Evolutionary conservation across 192 early-diverging fungal genomes (phyloP).

Genomic region (Entomortierella parvispora): DNA sequence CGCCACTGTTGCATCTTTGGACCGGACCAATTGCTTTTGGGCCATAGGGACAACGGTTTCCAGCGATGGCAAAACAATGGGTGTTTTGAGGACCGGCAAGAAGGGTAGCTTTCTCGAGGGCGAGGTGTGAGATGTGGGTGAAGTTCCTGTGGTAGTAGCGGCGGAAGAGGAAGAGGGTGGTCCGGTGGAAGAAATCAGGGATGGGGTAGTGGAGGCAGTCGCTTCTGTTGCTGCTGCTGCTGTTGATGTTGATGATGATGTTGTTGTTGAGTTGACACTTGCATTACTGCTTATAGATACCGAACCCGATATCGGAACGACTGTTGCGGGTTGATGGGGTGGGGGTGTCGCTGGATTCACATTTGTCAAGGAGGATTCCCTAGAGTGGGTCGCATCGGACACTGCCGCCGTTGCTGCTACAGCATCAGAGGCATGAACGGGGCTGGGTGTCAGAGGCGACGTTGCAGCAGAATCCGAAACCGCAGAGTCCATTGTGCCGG

Average conservation of each 20-base stretch:
- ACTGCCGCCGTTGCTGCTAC: background rate
- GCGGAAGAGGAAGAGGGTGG: background rate
- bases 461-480: too few species aligned
- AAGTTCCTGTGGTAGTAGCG: background rate
- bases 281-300: background rate
- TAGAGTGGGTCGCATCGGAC: too few species aligned
- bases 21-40: slow-evolving; percentile 8
- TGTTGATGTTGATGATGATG: too few species aligned
- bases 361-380: too few species aligned
- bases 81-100: background rate
- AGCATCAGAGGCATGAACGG: too few species aligned
- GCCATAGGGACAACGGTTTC: background rate
- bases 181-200: background rate
- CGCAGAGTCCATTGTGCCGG: too few species aligned
- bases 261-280: too few species aligned
- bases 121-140: background rate
- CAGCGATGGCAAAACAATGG: background rate
- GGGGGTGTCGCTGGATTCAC: background rate
- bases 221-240: background rate
- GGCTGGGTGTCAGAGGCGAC: too few species aligned
- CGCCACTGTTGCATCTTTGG: slow-evolving; percentile 30
- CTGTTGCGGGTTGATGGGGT: background rate
- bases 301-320: background rate
- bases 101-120: background rate
- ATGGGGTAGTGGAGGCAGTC: background rate